Base-by-base conservation (phyloP, 2,329 filamentous ascomycete genomes). In the Exophiala oligosperma region DNA sequence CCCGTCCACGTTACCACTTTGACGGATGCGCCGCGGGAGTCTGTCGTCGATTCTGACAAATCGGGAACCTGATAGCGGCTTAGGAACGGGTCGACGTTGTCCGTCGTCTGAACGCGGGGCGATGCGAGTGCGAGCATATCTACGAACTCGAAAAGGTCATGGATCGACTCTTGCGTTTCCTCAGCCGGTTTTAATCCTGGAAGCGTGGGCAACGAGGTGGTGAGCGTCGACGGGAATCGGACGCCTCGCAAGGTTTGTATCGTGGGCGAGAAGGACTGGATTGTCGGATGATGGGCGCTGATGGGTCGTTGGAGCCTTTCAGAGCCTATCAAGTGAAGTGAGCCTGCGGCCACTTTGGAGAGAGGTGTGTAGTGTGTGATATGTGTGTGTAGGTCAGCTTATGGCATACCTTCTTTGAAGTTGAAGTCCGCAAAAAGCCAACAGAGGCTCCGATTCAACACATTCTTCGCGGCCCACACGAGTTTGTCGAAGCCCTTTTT, bases 401-500 rank as follows among this genome's bases (percentile, higher is more conserved):
- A 14, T 35, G 7, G 9, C 3, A 35, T 54, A 38, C 44, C 41
- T 29, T 40, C 29, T 3, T 28, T 7, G 4, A 21, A 6, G 26
- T 26, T 44, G 37, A 59, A 37, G 37, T 64, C 61, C 9, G 57
- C 4, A 41, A 61, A 54, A 26, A 63, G 50, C 60, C 60, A 64
- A 17, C n/a, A 50, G 4, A 61, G 38, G 46, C 52, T 84, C 46
- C 80, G 74, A 49, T 81, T 84, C 23, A 97, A 78, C 23, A 91
- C 90, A 62, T 91, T 90, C 66, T 88, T 87, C 71, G 87, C 91
- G 12, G 91, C 91, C 79, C 90, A 90, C 5, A 87, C 72, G 12
- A 96, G 77, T 47, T 91, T 81, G 62, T 92, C 87, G 68, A 95
- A 96, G 0, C 86, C 88, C 63, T 89, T 92, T 71, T 91, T 94